Evolutionary conservation across 169 alveolate species (phyloP), one percentile per base, ranked within the genome.

Genomic region (Plasmodium adleri): DNA sequence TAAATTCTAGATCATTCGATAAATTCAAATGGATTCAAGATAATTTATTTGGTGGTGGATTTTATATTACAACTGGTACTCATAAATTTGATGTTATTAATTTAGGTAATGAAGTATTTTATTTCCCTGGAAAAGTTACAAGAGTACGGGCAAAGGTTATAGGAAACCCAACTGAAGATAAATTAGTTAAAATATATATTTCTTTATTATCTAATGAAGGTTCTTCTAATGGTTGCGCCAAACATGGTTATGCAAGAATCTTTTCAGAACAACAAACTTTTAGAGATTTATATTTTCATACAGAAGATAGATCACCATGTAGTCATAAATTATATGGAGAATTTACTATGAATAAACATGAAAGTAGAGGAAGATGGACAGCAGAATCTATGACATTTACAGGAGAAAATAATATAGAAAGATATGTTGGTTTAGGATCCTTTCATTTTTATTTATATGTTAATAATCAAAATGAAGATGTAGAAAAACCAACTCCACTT

Each of bases 31-130:
- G 89, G 86, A 78, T 94, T 22, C 89, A 92, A 64, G 60, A 92
- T 17, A 76, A 88, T 52, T 43, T 94, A 45, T 92, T 94, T 94
- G 78, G 92, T 24, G 96, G 96, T 22, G 80, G 93, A 15, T 80
- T 92, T 78, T 94, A 94, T 68, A 80, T 92, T 63, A 93, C 94
- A 22, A 74, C 80, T 58, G 95, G 95, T 13, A 43, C 88, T 15
- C 96, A 94, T 70, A 91, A 87, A 74, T 94, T 94, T 90, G 88
- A 56, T 63, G 96, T 94, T 54, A 45, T 94, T 28, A 94, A 94
- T 52, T 59, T 94, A 72, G 96, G 96, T 22, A 94, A 92, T 73
- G 94, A 91, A 6, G 92, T 85, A 80, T 94, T 63, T 75, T 78
- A 88, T 73, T 94, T 76, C 75, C 95, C 96, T 6, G 96, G 96